Evolutionary conservation across 306 rosid genomes (phyloP).

Genomic region (Vigna radiata): DNA sequence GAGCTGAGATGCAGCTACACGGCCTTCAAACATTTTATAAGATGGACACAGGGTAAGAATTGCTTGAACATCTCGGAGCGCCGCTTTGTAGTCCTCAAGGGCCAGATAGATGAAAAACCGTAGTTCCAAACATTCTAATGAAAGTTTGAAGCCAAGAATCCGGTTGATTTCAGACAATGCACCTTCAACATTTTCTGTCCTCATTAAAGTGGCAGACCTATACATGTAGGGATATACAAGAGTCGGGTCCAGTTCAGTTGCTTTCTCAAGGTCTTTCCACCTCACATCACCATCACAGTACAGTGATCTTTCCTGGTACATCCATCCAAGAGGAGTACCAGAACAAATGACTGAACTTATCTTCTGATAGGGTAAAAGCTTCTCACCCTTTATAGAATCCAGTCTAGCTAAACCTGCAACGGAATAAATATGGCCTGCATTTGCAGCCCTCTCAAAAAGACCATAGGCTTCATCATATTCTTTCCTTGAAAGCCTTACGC

Average conservation of each 20-base stretch:
- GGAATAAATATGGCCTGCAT: slow-evolving; percentile 85
- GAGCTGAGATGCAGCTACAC: slow-evolving; percentile 85
- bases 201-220: slow-evolving; percentile 80
- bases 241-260: slow-evolving; percentile 85
- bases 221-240: slow-evolving; percentile 89
- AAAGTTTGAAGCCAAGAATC: slow-evolving; percentile 88
- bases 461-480: slow-evolving; percentile 74
- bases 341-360: slow-evolving; percentile 72
- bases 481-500: slow-evolving; percentile 73
- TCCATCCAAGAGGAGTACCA: slow-evolving; percentile 76
- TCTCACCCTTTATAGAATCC: slow-evolving; percentile 64
- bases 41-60: slow-evolving; percentile 81
- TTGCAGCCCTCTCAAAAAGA: slow-evolving; percentile 78
- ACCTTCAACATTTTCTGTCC: slow-evolving; percentile 66
- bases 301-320: slow-evolving; percentile 89
- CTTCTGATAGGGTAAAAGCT: slow-evolving; percentile 69
- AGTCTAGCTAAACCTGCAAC: slow-evolving; percentile 80
- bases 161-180: slow-evolving; percentile 81
- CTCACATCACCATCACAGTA: slow-evolving; percentile 72
- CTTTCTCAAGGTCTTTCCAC: slow-evolving; percentile 88
- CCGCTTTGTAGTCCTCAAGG: slow-evolving; percentile 83
- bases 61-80: slow-evolving; percentile 87
- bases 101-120: slow-evolving; percentile 82
- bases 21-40: slow-evolving; percentile 84
- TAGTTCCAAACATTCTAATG: slow-evolving; percentile 89